Base-by-base conservation (phyloP, 176 grass and related monocot species). In the Oryza glumipatula region DNA sequence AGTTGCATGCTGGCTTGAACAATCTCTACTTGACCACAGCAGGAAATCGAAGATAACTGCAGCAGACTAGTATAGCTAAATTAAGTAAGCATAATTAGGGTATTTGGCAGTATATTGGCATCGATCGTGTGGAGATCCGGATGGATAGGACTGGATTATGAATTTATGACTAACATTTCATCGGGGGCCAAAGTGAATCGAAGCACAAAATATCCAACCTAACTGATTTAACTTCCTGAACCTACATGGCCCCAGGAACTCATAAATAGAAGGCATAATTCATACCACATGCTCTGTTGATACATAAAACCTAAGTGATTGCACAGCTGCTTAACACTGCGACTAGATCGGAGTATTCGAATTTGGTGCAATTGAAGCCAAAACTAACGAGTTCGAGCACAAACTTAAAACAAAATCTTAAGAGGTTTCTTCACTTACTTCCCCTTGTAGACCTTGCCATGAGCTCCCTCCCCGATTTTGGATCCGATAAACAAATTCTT, bases 381-480 rank as follows among this genome's bases (percentile, higher is more conserved):
- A 52, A 78, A 82, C 4, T 65, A 28, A 52, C 52, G 48, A 47
- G 32, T 73, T 66, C 12, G 3, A 71, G 70, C 7, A 74, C 30
- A 76, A 74, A 41, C 22, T 78, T 41, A 82, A 74, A 82, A 78
- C 48, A 48, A 82, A 52, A 6, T 30, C 11, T 64, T 28, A 69
- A 69, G 56, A 90, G n/a, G 48, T 49, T 23, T 0, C 2, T 83
- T 23, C 6, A 83, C 96, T 89, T 90, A 99, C 96, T 96, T 99
- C 26, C 96, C 96, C 90, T 92, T 93, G 56, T 99, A 99, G 89
- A 99, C 96, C 74, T 96, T 99, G 11, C 92, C 96, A 43, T 99
- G 96, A 82, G 96, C 96, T 41, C 96, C 96, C 88, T 99, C 96
- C 80, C 96, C 96, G 47, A 99, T 96, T 84, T 93, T 96, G 70